A percentile compares a stretch with the other conserved stretches of the same genome.
phyloP scores from a whole-genome alignment of 108 stramenopile species.

The Mayamaea pseudoterrestris region DNA sequence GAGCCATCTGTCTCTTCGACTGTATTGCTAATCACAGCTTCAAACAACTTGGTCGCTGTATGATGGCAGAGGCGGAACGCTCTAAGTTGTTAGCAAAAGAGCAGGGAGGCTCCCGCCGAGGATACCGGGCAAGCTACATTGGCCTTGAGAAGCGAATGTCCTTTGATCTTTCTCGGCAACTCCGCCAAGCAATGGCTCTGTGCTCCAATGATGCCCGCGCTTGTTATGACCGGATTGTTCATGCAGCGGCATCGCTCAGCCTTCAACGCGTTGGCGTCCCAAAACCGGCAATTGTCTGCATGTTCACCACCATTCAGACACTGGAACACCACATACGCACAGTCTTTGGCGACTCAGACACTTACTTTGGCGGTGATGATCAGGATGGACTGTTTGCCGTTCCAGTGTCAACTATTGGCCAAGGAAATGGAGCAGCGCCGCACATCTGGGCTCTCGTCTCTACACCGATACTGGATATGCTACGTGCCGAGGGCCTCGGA shows the following conservation, averaged over 20 bases:
- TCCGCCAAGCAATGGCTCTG: neutral
- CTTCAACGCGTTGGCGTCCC: constrained; percentile 8
- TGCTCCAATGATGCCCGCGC: constrained; percentile 8
- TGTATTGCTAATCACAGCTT: constrained; percentile 2
- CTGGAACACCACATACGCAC: constrained; percentile 9
- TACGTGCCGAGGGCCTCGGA: constrained; percentile 1
- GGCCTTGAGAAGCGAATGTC: constrained; percentile 4
- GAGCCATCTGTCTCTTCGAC: constrained; percentile 2
- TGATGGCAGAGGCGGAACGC: constrained; percentile 1
- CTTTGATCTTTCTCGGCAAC: constrained; percentile 3
- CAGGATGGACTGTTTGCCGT: neutral
- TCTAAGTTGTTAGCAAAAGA: neutral
- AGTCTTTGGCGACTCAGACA: constrained; percentile 3
- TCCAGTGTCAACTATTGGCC: constrained; percentile 3
- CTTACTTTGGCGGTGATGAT: neutral
- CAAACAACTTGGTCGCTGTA: constrained; percentile 3
- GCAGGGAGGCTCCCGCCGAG: neutral
- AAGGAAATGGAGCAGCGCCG: constrained; percentile 30
- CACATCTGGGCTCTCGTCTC: constrained; percentile 19
- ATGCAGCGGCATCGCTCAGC: constrained; percentile 2
- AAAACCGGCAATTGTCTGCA: neutral
- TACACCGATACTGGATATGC: constrained; percentile 8
- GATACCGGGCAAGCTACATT: neutral
- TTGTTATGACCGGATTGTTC: constrained; percentile 14
- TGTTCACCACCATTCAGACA: constrained; percentile 7